A percentile compares a stretch with the other conserved stretches of the same genome.
Conservation (phyloP, 2,329 filamentous ascomycete species). For the Exophiala calicioides region DNA sequence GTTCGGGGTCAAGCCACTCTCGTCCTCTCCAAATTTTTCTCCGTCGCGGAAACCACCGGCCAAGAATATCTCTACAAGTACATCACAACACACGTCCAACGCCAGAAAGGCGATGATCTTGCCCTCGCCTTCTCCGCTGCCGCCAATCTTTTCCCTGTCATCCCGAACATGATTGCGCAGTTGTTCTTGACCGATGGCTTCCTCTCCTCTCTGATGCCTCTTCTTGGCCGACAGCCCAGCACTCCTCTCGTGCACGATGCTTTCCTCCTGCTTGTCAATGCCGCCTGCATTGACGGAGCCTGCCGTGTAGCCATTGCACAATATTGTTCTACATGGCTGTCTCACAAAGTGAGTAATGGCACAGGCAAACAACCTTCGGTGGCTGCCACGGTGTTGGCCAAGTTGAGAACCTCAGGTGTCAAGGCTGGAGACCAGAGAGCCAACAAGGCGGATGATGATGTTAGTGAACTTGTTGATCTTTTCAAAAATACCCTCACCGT, state of each 20-base stretch:
- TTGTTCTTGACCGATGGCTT: slow-evolving; percentile 91
- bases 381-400: slow-evolving; percentile 75
- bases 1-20: slow-evolving; percentile 81
- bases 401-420: slow-evolving; percentile 49
- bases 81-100: slow-evolving; percentile 69
- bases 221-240: slow-evolving; percentile 79
- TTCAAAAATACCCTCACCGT: slow-evolving; percentile 51
- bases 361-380: slow-evolving; percentile 54
- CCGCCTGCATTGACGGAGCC: slow-evolving; percentile 79
- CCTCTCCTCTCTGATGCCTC: slow-evolving; percentile 70
- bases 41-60: slow-evolving; percentile 71
- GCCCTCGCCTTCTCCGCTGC: slow-evolving; percentile 94
- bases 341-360: slow-evolving; percentile 75
- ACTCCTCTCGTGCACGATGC: slow-evolving; percentile 83
- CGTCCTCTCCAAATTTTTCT: slow-evolving; percentile 79
- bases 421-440: slow-evolving; percentile 37
- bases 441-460: slow-evolving; percentile 43
- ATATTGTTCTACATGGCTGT: slow-evolving; percentile 83
- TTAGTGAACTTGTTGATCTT: slow-evolving; percentile 55
- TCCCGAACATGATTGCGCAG: slow-evolving; percentile 70
- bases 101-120: slow-evolving; percentile 81
- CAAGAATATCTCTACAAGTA: slow-evolving; percentile 70
- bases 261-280: slow-evolving; percentile 84
- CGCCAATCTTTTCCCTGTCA: slow-evolving; percentile 81
- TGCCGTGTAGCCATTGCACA: slow-evolving; percentile 83